Evolutionary conservation across 2,329 filamentous ascomycete genomes (phyloP), one percentile per base, ranked within the genome.

Genomic region (Madurella fahalii): DNA sequence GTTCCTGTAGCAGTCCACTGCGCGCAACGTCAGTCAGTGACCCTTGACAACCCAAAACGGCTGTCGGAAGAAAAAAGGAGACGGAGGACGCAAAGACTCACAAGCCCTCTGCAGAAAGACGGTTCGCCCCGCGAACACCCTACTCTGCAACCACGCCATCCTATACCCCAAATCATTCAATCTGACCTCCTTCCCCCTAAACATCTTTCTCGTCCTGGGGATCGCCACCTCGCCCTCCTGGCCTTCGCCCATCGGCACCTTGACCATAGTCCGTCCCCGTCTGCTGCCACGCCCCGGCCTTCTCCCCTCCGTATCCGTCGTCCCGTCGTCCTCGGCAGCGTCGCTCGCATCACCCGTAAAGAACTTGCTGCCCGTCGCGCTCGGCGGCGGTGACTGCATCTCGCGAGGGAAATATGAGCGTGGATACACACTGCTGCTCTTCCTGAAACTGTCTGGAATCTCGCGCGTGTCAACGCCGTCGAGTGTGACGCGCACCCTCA

Each of bases 61-160:
- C 32, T 39, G n/a, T 37, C 40, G 48, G 42, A 13, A 44, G 41
- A 32, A n/a, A 58, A 41, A 46, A 45, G 20, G 47, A 25, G 18
- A 45, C 40, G n/a, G n/a, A n/a, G n/a, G n/a, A n/a, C n/a, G n/a
- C n/a, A 46, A 17, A 51, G 20, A 87, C 91, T 84, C 77, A 96
- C 92, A 76, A 64, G 92, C 92, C 77, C 90, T 85, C 71, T 96
- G 93, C 65, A 96, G 76, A 71, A 96, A 96, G 46, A 96, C 78
- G 40, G 87, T 90, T 63, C 90, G 82, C 12, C 87, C 89, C 1
- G 91, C 86, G 75, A 97, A 96, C 11, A 93, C 89, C 65, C 93
- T 81, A 69, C 91, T 94, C 74, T 97, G 93, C 52, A 92, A 86
- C 93, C 94, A 99, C 47, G 90, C 92, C 89, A 99, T 95, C 45